phyloP scores from a whole-genome alignment of 805 yeast genomes.

The Pichia ethanolica region DNA sequence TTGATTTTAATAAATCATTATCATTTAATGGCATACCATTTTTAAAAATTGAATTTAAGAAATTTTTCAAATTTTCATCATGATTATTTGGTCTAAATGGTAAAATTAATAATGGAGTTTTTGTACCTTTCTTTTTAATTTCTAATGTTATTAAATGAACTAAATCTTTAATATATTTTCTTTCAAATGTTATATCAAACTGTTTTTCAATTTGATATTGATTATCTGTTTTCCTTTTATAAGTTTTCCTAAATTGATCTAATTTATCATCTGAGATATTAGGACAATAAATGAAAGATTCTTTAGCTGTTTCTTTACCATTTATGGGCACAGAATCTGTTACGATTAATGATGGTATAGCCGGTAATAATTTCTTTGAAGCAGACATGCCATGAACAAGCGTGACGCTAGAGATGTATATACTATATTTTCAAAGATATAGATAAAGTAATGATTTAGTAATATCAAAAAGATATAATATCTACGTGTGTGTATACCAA shows the following conservation, averaged over 20 bases:
- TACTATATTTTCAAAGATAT: no score
- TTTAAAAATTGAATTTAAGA: constrained; percentile 46
- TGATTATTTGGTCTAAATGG: constrained; percentile 70
- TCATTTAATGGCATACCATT: constrained; percentile 38
- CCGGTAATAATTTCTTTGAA: background rate
- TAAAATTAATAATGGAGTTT: constrained; percentile 64
- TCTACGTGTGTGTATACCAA: no score
- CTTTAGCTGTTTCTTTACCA: constrained; percentile 1
- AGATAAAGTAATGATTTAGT: no score
- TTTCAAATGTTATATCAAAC: constrained; percentile 39
- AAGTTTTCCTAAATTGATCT: constrained; percentile 23
- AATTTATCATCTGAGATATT: constrained; percentile 6
- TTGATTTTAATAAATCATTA: constrained; percentile 32
- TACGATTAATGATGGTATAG: constrained; percentile 1
- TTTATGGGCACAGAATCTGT: constrained; percentile 1
- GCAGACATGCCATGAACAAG: background rate
- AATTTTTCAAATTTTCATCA: constrained; percentile 49
- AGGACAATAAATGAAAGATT: constrained; percentile 27
- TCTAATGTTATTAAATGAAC: constrained; percentile 68
- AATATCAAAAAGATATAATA: no score
- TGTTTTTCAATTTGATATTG: constrained; percentile 17
- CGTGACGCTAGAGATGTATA: no score
- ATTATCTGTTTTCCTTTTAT: constrained; percentile 24
- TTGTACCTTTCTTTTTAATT: constrained; percentile 60
- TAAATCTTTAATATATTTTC: constrained; percentile 59